Evolutionary conservation across 345 rosid genomes (phyloP).

Genomic region (Eutrema yunnanense): DNA sequence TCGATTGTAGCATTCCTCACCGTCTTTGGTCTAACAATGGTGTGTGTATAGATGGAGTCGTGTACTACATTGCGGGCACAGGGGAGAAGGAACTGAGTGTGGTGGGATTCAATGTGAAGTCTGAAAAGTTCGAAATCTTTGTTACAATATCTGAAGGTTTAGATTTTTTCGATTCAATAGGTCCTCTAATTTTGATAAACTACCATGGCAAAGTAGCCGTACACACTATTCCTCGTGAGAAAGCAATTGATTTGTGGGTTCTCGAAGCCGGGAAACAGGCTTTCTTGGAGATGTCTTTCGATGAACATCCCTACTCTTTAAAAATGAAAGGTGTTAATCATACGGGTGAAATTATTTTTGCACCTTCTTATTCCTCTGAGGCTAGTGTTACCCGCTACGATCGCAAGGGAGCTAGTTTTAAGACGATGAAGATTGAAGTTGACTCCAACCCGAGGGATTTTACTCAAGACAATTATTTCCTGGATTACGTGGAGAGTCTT

Average conservation of each 20-base stretch:
- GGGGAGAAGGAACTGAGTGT: neutral
- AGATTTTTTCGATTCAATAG: too few species aligned
- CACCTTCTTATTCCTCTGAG: too few species aligned
- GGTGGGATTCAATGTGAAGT: neutral
- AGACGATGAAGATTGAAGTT: too few species aligned
- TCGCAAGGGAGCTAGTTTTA: too few species aligned
- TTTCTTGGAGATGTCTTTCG: neutral
- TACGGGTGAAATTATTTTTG: neutral
- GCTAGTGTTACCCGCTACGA: too few species aligned
- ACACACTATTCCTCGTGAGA: neutral
- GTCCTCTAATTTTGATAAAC: neutral
- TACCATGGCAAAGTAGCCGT: neutral
- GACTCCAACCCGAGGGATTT: too few species aligned
- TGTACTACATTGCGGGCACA: neutral
- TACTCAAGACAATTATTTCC: too few species aligned
- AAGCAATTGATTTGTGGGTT: neutral
- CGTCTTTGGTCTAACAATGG: neutral
- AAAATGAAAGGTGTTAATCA: neutral
- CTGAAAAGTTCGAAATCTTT: neutral
- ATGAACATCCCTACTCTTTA: neutral
- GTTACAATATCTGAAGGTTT: too few species aligned
- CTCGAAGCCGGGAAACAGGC: neutral
- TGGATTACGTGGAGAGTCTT: too few species aligned
- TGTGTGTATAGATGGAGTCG: neutral
- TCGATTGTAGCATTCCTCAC: neutral